Evolutionary conservation across 164 flowering plant species (phyloP), one percentile per base, ranked within the genome.

Genomic region (Protea cynaroides): DNA sequence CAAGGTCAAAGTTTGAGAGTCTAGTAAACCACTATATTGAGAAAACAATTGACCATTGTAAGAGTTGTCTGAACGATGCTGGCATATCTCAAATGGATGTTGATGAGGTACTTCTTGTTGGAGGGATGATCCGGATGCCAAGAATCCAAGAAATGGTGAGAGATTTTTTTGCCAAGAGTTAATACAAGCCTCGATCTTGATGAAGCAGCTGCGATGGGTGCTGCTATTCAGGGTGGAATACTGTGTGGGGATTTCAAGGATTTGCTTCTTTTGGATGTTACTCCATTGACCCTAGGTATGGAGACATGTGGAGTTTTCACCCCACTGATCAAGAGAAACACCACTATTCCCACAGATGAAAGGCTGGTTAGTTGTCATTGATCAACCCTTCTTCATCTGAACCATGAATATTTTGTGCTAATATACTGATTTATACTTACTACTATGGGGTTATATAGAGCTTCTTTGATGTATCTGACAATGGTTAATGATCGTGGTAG

Each of bases 201-300:
- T 65, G 92, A 87, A 70, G 89, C 89, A 11, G 92, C 84, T 65
- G 87, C 88, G 14, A 80, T 87, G 87, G 92, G 92, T 29, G 89
- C 92, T 37, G 92, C 92, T 17, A 82, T 86, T 70, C 91, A 86
- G 74, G 91, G 91, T 54, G 88, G 88, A 15, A 84, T 82, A 25
- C 76, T 87, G 8, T 81, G 89, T 38, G 92, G 89, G 47, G 89
- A 84, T 77, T 86, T 84, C 34, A 87, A 83, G 69, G 92, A 83
- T 72, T 67, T 83, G 65, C 86, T 84, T 61, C 73, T 87, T 21
- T 73, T 87, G 75, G 92, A 86, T 76, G 88, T 86, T 9, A 86
- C 86, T 64, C 87, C 91, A 29, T 62, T 84, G 18, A 84, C 87
- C 1, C 91, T 86, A 55, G 87, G 91, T 44, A 80, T 86, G 70